Conservation (phyloP, 371 early-diverging fungal genomes). For the Saksenaea vasiformis region DNA sequence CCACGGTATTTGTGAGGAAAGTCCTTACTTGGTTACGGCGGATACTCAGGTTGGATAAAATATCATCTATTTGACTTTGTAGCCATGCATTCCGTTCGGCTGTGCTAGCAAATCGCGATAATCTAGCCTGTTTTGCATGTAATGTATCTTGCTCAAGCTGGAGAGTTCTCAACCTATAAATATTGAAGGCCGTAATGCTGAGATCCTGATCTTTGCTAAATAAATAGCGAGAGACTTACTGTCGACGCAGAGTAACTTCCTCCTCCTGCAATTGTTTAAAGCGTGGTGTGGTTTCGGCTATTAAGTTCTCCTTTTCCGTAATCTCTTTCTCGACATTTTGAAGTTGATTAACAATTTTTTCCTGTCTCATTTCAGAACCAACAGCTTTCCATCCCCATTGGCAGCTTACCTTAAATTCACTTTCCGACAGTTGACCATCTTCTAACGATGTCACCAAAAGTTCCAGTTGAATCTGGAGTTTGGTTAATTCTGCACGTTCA, state of each 20-base stretch:
- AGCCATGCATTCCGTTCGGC: constrained; percentile 80
- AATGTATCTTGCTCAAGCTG: constrained; percentile 63
- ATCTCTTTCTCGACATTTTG: constrained; percentile 60
- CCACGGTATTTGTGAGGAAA: not conserved
- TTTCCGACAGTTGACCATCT: constrained; percentile 45
- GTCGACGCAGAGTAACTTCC: constrained; percentile 47
- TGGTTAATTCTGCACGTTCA: constrained; percentile 57
- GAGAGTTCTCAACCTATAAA: constrained; percentile 21
- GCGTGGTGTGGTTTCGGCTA: constrained; percentile 54
- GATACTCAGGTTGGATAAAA: constrained; percentile 48
- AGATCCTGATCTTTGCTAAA: not conserved
- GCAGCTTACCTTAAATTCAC: constrained; percentile 39
- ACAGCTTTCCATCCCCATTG: not conserved
- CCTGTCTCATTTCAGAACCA: constrained; percentile 11
- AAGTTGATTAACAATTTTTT: constrained; percentile 43
- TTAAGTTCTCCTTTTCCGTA: constrained; percentile 51
- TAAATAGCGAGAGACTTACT: constrained; percentile 29
- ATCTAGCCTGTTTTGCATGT: constrained; percentile 84
- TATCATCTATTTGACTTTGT: constrained; percentile 62
- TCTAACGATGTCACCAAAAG: constrained; percentile 58
- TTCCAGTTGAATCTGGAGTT: constrained; percentile 59
- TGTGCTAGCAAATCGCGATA: constrained; percentile 70
- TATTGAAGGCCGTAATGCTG: not conserved
- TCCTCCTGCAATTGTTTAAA: constrained; percentile 48
- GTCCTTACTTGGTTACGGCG: constrained; percentile 52